These are phyloP conservation scores for Globisporangium lucens DNA, from an alignment of 352 stramenopile genomes.

Conservation along the genomic window DNA sequence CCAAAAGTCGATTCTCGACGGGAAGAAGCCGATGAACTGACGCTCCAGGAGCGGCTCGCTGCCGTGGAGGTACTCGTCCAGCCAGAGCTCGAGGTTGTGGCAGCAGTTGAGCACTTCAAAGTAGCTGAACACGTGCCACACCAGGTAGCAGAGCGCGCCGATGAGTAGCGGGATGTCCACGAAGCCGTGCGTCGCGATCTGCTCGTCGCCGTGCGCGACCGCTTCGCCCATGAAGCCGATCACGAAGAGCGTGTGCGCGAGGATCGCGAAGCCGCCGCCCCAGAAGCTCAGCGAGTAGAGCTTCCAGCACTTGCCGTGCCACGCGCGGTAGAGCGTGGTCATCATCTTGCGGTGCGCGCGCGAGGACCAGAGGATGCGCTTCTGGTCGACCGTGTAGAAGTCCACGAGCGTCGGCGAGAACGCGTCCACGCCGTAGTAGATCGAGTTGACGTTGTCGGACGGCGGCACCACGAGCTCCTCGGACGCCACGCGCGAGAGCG, in stretches of 20 bases:
- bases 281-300: conserved; percentile 76
- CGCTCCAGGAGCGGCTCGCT: conserved; percentile 61
- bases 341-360: conserved; percentile 87
- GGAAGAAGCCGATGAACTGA: conserved; percentile 74
- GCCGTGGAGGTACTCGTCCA: conserved; percentile 84
- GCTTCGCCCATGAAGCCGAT: conserved; percentile 57
- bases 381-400: conserved; percentile 83
- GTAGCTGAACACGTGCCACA: conserved; percentile 65
- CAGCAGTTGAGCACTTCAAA: conserved; percentile 88
- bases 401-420: conserved; percentile 86
- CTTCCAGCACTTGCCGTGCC: conserved; percentile 69
- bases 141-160: conserved; percentile 53
- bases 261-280: conserved; percentile 48
- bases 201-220: conserved; percentile 35
- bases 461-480: conserved; percentile 80
- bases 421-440: conserved; percentile 84
- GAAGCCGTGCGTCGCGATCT: conserved; percentile 30
- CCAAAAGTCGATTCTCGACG: conserved; percentile 84
- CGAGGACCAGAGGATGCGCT: conserved; percentile 85
- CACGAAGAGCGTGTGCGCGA: conserved; percentile 59
- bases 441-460: conserved; percentile 69
- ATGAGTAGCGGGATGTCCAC: conserved; percentile 66
- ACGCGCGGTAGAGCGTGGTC: conserved; percentile 79
- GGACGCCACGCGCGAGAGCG: conserved; percentile 51
- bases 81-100: conserved; percentile 84